Conservation (phyloP, 2,329 filamentous ascomycete species). For the Tolypocladium cylindrosporum region DNA sequence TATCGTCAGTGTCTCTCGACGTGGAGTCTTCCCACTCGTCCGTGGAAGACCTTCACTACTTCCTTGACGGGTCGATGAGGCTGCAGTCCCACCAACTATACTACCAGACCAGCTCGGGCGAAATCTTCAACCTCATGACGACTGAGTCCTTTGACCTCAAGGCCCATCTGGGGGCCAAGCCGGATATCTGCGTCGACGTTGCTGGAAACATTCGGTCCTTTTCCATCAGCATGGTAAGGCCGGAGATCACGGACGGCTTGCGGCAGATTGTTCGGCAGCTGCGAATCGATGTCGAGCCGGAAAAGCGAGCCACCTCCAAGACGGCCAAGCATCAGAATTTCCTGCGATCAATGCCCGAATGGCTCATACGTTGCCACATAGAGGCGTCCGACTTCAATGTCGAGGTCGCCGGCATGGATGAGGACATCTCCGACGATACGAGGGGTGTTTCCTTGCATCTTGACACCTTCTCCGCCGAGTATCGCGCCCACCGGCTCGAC, state of each 20-base stretch:
- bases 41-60: conserved; percentile 77
- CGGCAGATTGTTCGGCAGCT: conserved; percentile 85
- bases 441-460: conserved; percentile 79
- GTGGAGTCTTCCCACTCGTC: conserved; percentile 91
- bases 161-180: conserved; percentile 71
- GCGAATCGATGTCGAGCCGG: conserved; percentile 55
- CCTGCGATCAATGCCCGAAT: conserved; percentile 67
- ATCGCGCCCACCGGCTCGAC: conserved; percentile 71
- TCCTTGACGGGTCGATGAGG: conserved; percentile 69
- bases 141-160: conserved; percentile 86
- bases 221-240: conserved; percentile 78
- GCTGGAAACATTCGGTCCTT: conserved; percentile 78
- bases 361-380: conserved; percentile 75
- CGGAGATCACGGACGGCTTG: conserved; percentile 86
- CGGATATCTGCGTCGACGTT: conserved; percentile 73
- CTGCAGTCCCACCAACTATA: conserved; percentile 84
- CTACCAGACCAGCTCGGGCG: conserved; percentile 79
- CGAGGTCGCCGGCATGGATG: conserved; percentile 82
- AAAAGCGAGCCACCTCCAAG: conserved; percentile 40
- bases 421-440: conserved; percentile 69
- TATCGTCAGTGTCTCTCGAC: conserved; percentile 87
- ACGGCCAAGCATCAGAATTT: conserved; percentile 53
- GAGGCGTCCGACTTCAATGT: conserved; percentile 84
- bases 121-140: conserved; percentile 76
- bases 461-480: conserved; percentile 81